phyloP scores from a whole-genome alignment of 805 yeast species.

The Starmera amethionina region DNA sequence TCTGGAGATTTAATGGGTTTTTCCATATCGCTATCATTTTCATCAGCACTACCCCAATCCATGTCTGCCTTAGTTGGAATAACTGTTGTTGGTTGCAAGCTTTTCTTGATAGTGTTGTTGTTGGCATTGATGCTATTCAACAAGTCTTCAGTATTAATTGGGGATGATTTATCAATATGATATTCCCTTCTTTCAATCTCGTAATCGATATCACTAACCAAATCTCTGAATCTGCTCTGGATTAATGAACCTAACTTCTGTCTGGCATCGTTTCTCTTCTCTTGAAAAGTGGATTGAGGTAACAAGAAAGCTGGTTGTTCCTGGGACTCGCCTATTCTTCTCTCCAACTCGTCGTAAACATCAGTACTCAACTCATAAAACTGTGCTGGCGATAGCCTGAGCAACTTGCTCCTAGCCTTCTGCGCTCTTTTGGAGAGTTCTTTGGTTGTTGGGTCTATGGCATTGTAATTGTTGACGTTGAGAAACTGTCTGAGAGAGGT shows the following conservation, averaged over 20 bases:
- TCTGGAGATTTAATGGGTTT: slow-evolving; percentile 1
- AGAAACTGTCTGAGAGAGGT: slow-evolving; percentile 16
- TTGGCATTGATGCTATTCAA: background rate
- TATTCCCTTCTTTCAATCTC: slow-evolving; percentile 77
- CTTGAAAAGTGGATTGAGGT: slow-evolving; percentile 71
- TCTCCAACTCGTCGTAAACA: slow-evolving; percentile 82
- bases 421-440: slow-evolving; percentile 45
- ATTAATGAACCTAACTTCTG: slow-evolving; percentile 83
- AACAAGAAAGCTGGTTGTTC: slow-evolving; percentile 54
- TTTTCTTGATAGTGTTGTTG: background rate
- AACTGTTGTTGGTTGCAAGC: slow-evolving; percentile 52
- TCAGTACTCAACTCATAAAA: slow-evolving; percentile 88
- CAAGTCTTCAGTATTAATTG: background rate
- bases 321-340: slow-evolving; percentile 58
- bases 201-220: slow-evolving; percentile 78
- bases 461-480: slow-evolving; percentile 10
- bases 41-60: slow-evolving; percentile 86
- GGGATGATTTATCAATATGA: slow-evolving; percentile 19
- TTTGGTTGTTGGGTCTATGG: slow-evolving; percentile 12
- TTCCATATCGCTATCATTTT: slow-evolving; percentile 33
- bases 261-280: slow-evolving; percentile 92
- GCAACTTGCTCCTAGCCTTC: slow-evolving; percentile 77
- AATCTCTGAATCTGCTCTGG: slow-evolving; percentile 72
- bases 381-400: slow-evolving; percentile 72
- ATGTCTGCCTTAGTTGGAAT: slow-evolving; percentile 80